Evolutionary conservation across 441 rosid species (phyloP).

Genomic region (Theobroma grandiflorum): DNA sequence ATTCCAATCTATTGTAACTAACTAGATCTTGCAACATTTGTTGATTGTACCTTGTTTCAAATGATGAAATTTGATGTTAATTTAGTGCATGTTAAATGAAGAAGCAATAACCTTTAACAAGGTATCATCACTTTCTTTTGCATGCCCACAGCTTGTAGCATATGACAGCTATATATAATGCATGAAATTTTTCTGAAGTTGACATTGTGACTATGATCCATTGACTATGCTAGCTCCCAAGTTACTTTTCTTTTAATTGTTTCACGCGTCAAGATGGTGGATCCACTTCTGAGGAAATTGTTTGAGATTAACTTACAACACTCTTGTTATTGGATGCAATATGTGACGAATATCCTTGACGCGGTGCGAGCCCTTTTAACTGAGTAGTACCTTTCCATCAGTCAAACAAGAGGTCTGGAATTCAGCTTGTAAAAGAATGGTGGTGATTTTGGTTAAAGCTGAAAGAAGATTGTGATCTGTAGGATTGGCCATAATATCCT

Average conservation of each 20-base stretch:
- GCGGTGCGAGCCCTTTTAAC: background rate
- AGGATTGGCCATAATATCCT: background rate
- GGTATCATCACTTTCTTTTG: constrained; percentile 4
- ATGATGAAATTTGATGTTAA: background rate
- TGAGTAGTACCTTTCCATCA: background rate
- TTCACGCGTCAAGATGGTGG: background rate
- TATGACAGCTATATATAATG: background rate
- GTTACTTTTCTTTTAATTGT: background rate
- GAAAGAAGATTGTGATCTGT: background rate
- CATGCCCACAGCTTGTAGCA: constrained; percentile 1
- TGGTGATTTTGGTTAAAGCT: background rate
- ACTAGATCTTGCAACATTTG: background rate
- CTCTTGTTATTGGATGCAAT: background rate
- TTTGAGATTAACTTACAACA: background rate
- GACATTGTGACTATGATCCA: background rate
- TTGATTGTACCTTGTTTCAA: background rate
- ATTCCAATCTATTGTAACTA: background rate
- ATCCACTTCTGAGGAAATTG: background rate
- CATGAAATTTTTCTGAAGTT: background rate
- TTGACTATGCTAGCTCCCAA: background rate
- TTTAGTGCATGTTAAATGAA: background rate
- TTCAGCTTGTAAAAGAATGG: background rate
- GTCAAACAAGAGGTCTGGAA: background rate
- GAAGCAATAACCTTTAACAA: background rate
- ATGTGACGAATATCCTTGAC: background rate